These are phyloP conservation scores for Drosera spatulata DNA, from an alignment of 179 eudicot genomes.

Conservation along the genomic window DNA sequence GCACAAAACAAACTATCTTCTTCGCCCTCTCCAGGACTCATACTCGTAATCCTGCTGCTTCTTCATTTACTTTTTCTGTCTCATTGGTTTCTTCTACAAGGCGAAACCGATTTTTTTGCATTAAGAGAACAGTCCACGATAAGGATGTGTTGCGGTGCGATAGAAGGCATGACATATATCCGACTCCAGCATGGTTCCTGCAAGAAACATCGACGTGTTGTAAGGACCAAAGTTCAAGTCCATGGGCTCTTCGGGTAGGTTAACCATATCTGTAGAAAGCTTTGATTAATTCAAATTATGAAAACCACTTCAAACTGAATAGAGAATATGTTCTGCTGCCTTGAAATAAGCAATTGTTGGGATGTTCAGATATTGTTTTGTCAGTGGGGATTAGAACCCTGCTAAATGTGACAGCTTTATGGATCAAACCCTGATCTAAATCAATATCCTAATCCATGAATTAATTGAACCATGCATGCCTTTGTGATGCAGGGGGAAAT, in stretches of 20 bases:
- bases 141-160: constrained; percentile 28
- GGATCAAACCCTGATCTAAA: background rate
- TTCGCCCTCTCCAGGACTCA: too few species aligned
- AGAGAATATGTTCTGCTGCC: background rate
- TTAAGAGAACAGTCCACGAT: background rate
- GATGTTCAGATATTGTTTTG: background rate
- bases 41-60: too few species aligned
- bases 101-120: background rate
- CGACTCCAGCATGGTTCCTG: background rate
- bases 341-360: background rate
- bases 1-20: too few species aligned
- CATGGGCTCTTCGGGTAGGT: constrained; percentile 23
- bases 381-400: background rate
- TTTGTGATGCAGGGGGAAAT: constrained; percentile 17
- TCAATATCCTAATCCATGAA: background rate
- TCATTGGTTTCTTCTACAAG: background rate
- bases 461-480: background rate
- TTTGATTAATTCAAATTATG: too few species aligned
- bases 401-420: background rate
- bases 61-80: background rate
- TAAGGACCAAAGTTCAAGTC: constrained; percentile 37
- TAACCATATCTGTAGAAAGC: background rate
- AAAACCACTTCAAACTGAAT: background rate
- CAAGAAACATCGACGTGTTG: constrained; percentile 13
- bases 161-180: constrained; percentile 2